These are phyloP conservation scores for Chaetomidium leptoderma DNA, from an alignment of 495 filamentous ascomycete genomes.

Conservation along the genomic window DNA sequence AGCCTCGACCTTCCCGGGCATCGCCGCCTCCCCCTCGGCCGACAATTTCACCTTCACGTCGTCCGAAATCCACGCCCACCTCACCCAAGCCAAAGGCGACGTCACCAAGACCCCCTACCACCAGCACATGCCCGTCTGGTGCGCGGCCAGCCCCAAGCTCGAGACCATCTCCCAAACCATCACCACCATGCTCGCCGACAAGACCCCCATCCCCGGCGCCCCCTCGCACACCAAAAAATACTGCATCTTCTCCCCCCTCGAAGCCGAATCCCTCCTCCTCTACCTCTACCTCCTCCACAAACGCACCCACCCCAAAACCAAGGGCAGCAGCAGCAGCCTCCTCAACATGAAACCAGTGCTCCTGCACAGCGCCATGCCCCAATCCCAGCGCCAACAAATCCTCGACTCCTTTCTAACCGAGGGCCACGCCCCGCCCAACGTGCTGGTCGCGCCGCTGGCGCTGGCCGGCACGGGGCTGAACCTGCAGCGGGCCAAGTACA, in stretches of 20 bases:
- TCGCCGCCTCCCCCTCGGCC: background rate
- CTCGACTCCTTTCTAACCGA: constrained; percentile 19
- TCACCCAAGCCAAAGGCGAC: constrained; percentile 8
- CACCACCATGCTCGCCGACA: constrained; percentile 16
- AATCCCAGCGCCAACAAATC: constrained; percentile 1
- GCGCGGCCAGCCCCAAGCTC: constrained; percentile 22
- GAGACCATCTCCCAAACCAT: constrained; percentile 5
- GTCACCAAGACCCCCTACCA: constrained; percentile 18
- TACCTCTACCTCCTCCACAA: constrained; percentile 16
- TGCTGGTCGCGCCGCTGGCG: constrained; percentile 22
- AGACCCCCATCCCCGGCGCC: constrained; percentile 11
- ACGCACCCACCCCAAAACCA: too few relatives aligned
- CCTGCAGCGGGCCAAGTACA: constrained; percentile 27
- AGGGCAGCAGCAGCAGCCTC: background rate
- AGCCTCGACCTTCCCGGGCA: constrained; percentile 25
- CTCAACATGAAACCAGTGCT: constrained; percentile 17
- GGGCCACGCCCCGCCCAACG: constrained; percentile 24
- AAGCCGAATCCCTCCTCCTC: constrained; percentile 24
- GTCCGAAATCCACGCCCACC: constrained; percentile 6
- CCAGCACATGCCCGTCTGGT: constrained; percentile 15
- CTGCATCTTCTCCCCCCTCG: constrained; percentile 25
- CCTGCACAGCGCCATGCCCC: constrained; percentile 5
- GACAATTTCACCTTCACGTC: constrained; percentile 20
- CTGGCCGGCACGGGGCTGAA: constrained; percentile 30
- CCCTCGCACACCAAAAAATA: constrained; percentile 21